Evolutionary conservation across 2,329 filamentous ascomycete species (phyloP), one percentile per base, ranked within the genome.

Genomic region (Geosmithia morbida): DNA sequence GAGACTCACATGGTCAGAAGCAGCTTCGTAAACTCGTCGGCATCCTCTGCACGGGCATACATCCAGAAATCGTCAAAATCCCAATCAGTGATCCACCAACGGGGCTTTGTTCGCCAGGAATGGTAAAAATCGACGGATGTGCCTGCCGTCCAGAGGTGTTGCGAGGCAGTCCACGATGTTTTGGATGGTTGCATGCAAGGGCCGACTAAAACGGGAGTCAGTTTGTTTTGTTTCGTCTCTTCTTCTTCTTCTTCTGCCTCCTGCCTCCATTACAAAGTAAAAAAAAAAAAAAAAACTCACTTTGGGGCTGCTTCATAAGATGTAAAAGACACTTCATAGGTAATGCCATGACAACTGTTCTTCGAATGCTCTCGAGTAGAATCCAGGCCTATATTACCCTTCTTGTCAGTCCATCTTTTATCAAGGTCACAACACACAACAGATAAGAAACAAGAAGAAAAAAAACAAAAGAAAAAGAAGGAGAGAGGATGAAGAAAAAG

Each of bases 81-180:
- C 50, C 65, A 53, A 26, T 62, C 55, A n/a, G 54, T 48, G 40
- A 68, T 58, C 37, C 52, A 50, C 45, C 59, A 67, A 45, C 65
- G 58, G 8, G 65, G 64, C 57, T 65, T 66, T 33, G 63, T 61
- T n/a, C 64, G 61, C 69, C 68, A 71, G 2, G 66, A 62, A 2
- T 57, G 60, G 53, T 59, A 69, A 51, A 71, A 71, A 2, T 65
- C 60, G 18, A 65, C 55, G 1, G 67, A 65, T 4, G 60, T 61
- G 29, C 54, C 49, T 1, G 69, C 66, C 16, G 67, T 59, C 68
- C 68, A 71, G 17, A 71, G 61, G 48, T 68, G 60, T 7, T 57
- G 57, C 6, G 67, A 70, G 17, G 67, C 60, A 2, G 62, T 71
- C 48, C 63, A 66, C 40, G 16, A 17, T 44, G 40, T 3, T 14